Percentiles rank a stretch among this genome's conserved stretches.
These are phyloP conservation scores for Syzygium grande DNA, from an alignment of 345 rosid genomes.

Conservation along the genomic window DNA sequence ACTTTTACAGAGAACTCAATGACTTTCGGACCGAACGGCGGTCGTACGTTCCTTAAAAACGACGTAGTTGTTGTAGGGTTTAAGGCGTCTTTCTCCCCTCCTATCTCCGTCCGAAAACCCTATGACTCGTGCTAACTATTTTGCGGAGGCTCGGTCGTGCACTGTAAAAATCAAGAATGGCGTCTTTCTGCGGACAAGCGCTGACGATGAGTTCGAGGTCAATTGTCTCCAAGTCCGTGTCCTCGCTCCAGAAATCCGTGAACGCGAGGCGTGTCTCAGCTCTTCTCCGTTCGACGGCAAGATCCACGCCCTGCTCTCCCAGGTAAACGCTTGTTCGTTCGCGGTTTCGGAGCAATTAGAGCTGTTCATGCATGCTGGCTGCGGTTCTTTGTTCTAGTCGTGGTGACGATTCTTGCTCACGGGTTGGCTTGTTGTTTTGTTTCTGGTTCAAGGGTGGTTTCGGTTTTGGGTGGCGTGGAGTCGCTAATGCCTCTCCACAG, in stretches of 20 bases:
- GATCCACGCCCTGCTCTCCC: constrained; percentile 29
- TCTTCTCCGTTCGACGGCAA: constrained; percentile 28
- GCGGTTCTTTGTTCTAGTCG: background rate
- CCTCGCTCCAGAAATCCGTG: constrained; percentile 12
- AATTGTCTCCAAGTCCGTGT: constrained; percentile 20
- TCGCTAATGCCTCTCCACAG: constrained; percentile 81
- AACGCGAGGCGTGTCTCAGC: constrained; percentile 10
- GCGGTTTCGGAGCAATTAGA: background rate
- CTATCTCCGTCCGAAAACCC: background rate
- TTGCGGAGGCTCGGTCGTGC: background rate
- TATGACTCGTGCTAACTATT: background rate
- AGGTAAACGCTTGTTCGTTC: constrained; percentile 11
- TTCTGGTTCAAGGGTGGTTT: constrained; percentile 36
- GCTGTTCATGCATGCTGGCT: background rate
- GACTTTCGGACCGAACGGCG: background rate
- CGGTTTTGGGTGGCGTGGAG: constrained; percentile 57
- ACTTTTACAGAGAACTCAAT: too few species aligned
- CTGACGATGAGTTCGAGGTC: constrained; percentile 26
- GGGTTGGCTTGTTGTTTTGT: background rate
- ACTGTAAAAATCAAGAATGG: constrained; percentile 11
- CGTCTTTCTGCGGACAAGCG: constrained; percentile 32
- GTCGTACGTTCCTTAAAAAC: background rate
- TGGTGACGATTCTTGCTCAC: background rate
- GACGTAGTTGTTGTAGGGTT: background rate
- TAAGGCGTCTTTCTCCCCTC: background rate